A percentile compares a stretch with the other conserved stretches of the same genome.
phyloP scores from a whole-genome alignment of 2,329 filamentous ascomycete species.

The Epichloe bromicola region DNA sequence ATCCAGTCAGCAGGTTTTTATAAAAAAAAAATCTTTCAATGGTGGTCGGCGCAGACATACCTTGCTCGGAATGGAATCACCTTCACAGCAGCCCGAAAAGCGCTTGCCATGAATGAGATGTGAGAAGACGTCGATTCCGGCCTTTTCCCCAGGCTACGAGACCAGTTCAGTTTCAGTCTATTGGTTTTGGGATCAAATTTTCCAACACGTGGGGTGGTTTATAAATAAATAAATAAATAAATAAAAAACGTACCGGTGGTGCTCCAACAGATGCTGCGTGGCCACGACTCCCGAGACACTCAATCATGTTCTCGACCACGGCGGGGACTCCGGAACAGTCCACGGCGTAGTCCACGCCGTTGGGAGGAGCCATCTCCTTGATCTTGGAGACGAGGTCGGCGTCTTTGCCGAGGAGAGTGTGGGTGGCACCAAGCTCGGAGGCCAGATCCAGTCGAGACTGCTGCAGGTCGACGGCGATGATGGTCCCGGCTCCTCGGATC shows the following conservation, averaged over 20 bases:
- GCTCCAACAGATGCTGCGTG: background rate
- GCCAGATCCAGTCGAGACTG: background rate
- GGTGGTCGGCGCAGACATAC: background rate
- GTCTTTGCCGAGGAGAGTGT: background rate
- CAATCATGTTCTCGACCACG: conserved; percentile 32
- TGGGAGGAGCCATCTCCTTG: conserved; percentile 7
- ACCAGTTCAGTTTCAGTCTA: background rate
- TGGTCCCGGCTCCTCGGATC: background rate
- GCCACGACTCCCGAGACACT: conserved; percentile 22
- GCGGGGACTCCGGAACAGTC: conserved; percentile 21
- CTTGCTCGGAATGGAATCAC: conserved; percentile 1
- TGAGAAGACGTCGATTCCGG: background rate
- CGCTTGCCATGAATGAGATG: background rate
- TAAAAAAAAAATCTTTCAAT: background rate
- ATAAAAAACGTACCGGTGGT: background rate
- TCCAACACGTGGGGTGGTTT: too few relatives aligned
- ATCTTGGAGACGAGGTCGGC: conserved; percentile 7
- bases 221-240: too few relatives aligned
- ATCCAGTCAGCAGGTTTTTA: background rate
- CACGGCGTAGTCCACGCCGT: conserved; percentile 19
- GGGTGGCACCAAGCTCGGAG: background rate
- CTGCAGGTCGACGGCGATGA: conserved; percentile 1
- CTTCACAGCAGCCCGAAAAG: conserved; percentile 2
- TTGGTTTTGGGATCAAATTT: too few relatives aligned
- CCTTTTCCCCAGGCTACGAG: background rate